Evolutionary conservation across 2,329 filamentous ascomycete genomes (phyloP), one percentile per base, ranked within the genome.

Genomic region (Ampelomyces quisqualis): DNA sequence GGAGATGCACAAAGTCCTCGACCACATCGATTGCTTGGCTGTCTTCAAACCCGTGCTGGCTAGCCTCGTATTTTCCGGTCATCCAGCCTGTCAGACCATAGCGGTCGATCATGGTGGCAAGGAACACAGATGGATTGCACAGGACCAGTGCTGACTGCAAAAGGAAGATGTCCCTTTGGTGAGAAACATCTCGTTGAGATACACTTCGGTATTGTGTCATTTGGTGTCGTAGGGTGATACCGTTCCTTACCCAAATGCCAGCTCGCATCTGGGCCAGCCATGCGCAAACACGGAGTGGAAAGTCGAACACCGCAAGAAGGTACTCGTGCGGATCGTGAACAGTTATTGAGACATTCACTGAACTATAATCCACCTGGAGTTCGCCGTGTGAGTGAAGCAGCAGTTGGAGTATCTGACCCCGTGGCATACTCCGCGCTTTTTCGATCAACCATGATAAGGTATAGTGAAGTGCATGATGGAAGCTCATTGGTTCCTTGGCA

Each of bases 221-320:
- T 69, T 98, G 93, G 65, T 98, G 93, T 26, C 91, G 83, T 36
- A 98, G 78, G 58, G 91, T 97, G 62, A 98, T 89, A 2, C 93
- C 93, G 63, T 98, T 98, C 40, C 93, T 84, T 49, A 98, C 91
- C 93, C 94, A 98, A 84, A 97, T 95, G 36, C 90, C 88, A 13
- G 91, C 90, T 67, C 95, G 95, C 82, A 98, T 97, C 72, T 98
- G 94, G 5, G 93, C 88, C 21, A 98, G 76, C 93, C 93, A 98
- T 14, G 89, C 90, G 64, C 90, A 96, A 1, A 97, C 90, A 37
- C 94, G 81, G 3, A 98, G 75, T 1, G 94, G 91, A 58, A 88
- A 95, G 66, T 98, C 93, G 59, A 98, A 95, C 36, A 90, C 81
- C 2, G 87, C 85, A 65, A 95, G 83, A 15, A 95, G 74, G 58